These are phyloP conservation scores for Plasmodium adleri DNA, from an alignment of 169 alveolate genomes.

Conservation along the genomic window DNA sequence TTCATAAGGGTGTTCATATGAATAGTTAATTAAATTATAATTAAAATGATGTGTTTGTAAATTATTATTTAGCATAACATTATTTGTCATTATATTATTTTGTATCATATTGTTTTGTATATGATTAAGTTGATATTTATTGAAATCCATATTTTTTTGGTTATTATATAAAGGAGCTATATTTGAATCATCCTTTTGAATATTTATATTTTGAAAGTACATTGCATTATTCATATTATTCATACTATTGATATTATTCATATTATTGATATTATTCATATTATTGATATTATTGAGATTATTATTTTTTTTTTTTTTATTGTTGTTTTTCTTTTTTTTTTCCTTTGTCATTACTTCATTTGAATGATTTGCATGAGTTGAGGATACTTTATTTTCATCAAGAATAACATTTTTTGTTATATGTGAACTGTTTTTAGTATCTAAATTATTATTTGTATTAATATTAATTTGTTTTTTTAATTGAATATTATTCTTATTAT, in stretches of 20 bases:
- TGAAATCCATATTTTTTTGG: neutral
- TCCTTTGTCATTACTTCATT: neutral
- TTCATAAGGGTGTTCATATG: neutral
- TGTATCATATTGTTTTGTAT: neutral
- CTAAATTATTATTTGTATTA: neutral
- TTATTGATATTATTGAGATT: neutral
- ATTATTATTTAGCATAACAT: neutral
- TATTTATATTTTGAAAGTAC: neutral
- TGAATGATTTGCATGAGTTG: neutral
- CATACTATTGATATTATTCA: neutral
- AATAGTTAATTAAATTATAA: conserved; percentile 7
- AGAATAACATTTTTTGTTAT: neutral
- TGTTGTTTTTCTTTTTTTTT: neutral
- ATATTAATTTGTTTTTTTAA: neutral
- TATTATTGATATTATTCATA: neutral
- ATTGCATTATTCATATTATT: conserved; percentile 2
- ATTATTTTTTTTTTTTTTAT: neutral
- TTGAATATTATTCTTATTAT: no score
- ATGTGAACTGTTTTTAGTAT: neutral
- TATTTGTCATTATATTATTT: neutral
- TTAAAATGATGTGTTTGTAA: neutral
- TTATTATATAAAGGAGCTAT: neutral
- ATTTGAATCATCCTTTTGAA: neutral
- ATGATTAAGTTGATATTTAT: neutral
- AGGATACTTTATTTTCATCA: neutral